A percentile compares a stretch with the other conserved stretches of the same genome.
These are phyloP conservation scores for Crithidia expoeki DNA, from an alignment of 208 protist genomes.

Conservation along the genomic window DNA sequence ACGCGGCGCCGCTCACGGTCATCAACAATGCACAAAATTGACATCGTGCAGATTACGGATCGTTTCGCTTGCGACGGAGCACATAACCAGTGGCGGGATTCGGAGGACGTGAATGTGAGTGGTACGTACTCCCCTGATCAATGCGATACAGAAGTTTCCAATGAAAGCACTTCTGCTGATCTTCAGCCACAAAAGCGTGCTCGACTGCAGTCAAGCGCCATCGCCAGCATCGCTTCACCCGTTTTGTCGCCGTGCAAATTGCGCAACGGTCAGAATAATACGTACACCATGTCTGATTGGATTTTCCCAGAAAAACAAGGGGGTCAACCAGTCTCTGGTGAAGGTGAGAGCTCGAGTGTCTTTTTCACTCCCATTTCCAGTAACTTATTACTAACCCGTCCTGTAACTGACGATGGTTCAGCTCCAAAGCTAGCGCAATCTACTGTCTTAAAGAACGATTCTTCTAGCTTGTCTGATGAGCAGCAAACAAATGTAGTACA, in stretches of 20 bases:
- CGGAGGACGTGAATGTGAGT: no score
- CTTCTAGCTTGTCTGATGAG: neutral
- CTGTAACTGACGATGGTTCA: neutral
- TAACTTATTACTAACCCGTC: neutral
- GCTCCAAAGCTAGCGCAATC: neutral
- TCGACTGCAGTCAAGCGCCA: neutral
- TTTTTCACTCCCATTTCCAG: slow-evolving; percentile 15
- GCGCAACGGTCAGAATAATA: neutral
- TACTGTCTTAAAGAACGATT: neutral
- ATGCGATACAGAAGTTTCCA: neutral
- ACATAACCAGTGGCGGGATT: no score
- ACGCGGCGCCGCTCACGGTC: slow-evolving; percentile 17
- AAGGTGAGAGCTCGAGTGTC: neutral
- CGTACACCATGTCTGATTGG: neutral
- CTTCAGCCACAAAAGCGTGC: slow-evolving; percentile 2
- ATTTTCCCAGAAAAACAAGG: neutral
- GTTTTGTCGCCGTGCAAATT: no score
- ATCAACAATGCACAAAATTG: neutral
- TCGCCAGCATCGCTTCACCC: no score
- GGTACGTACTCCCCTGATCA: no score
- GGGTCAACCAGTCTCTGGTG: no score
- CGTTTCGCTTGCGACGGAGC: no score
- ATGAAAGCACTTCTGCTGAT: neutral
- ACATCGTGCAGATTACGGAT: neutral
- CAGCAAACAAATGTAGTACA: neutral